Evolutionary conservation across 2,329 filamentous ascomycete genomes (phyloP).

Genomic region (Rasamsonia emersonii): DNA sequence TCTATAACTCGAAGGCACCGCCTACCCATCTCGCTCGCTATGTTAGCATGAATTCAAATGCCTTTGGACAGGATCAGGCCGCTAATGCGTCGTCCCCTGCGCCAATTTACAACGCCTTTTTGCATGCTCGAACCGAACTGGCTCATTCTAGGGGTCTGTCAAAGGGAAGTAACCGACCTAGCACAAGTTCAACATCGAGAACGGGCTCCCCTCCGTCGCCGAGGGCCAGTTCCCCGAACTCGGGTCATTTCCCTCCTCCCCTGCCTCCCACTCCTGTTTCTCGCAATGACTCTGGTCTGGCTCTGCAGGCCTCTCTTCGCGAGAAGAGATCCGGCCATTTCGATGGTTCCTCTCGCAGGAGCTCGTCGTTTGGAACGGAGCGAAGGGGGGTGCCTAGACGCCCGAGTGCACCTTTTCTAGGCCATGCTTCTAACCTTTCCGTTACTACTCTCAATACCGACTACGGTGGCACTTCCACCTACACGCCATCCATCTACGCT

Average conservation of each 20-base stretch:
- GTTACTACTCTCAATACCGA: slow-evolving; percentile 38
- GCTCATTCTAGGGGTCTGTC: slow-evolving; percentile 37
- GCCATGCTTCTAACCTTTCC: slow-evolving; percentile 44
- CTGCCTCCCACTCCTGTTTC: slow-evolving; percentile 72
- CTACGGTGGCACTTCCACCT: slow-evolving; percentile 31
- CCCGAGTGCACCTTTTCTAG: slow-evolving; percentile 65
- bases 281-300: slow-evolving; percentile 84
- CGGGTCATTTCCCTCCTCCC: slow-evolving; percentile 66
- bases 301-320: slow-evolving; percentile 71
- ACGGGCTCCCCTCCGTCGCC: slow-evolving; percentile 50
- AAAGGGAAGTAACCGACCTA: slow-evolving; percentile 56
- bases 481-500: slow-evolving; percentile 42
- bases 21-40: slow-evolving; percentile 72
- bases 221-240: slow-evolving; percentile 61
- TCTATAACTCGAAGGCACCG: slow-evolving; percentile 65
- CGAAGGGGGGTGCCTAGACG: slow-evolving; percentile 48
- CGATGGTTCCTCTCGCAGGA: slow-evolving; percentile 69
- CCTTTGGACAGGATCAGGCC: slow-evolving; percentile 62
- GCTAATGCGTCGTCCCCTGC: slow-evolving; percentile 44
- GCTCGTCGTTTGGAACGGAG: slow-evolving; percentile 84
- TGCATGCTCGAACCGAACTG: slow-evolving; percentile 62
- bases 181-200: slow-evolving; percentile 55
- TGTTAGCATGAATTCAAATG: slow-evolving; percentile 79
- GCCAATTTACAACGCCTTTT: slow-evolving; percentile 85
- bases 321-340: slow-evolving; percentile 96